phyloP scores from a whole-genome alignment of 768 basidiomycete species.

The Mycena galericulata region DNA sequence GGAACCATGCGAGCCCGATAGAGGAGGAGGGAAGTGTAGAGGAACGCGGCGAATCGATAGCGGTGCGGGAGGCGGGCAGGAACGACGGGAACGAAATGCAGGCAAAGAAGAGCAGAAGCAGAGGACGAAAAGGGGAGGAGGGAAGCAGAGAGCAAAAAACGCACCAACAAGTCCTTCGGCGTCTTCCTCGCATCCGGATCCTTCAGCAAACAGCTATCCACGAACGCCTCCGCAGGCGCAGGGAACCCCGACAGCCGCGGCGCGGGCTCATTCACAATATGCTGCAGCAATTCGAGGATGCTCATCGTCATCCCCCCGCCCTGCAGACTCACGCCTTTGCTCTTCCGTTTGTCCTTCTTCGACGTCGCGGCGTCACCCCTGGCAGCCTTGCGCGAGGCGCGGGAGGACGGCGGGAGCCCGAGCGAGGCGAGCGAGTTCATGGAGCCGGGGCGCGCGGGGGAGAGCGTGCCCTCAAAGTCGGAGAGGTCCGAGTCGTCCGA shows the following conservation, averaged over 20 bases:
- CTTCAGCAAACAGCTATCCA: slow-evolving; percentile 92
- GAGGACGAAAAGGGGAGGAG: slow-evolving; percentile 8
- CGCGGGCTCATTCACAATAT: slow-evolving; percentile 99
- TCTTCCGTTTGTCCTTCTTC: slow-evolving; percentile 88
- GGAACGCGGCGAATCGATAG: too few species aligned
- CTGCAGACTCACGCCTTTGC: slow-evolving; percentile 91
- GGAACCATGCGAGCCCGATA: too few species aligned
- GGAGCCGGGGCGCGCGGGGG: slow-evolving; percentile 73
- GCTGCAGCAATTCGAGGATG: slow-evolving; percentile 95
- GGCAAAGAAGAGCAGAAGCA: too few species aligned
- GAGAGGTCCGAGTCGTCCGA: slow-evolving; percentile 85
- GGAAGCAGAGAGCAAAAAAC: slow-evolving; percentile 49
- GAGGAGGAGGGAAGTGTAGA: too few species aligned
- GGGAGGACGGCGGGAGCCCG: slow-evolving; percentile 47
- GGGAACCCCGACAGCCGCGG: slow-evolving; percentile 83
- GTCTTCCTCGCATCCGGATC: slow-evolving; percentile 87
- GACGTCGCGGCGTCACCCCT: slow-evolving; percentile 55
- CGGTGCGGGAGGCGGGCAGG: too few species aligned
- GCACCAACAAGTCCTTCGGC: slow-evolving; percentile 88
- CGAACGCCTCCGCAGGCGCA: slow-evolving; percentile 81
- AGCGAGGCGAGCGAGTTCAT: slow-evolving; percentile 58
- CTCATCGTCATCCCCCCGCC: slow-evolving; percentile 98
- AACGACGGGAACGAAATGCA: too few species aligned
- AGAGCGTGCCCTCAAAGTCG: slow-evolving; percentile 85
- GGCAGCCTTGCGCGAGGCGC: too few species aligned